Evolutionary conservation across 1,139 yeast species (phyloP).

Genomic region (Debaryomyces sp.): DNA sequence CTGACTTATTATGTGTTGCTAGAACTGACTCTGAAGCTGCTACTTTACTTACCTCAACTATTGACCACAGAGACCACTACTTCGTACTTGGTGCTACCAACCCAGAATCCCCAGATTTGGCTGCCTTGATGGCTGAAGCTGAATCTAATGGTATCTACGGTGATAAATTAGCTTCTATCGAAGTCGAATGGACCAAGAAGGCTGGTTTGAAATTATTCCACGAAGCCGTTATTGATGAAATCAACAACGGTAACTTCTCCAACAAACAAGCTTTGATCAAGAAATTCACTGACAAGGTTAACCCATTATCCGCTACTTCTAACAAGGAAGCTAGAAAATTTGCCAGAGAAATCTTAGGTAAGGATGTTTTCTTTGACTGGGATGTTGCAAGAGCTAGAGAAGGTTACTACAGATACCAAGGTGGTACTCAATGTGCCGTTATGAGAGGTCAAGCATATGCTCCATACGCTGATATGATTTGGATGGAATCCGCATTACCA

Average conservation of each 20-base stretch:
- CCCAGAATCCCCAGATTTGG: conserved; percentile 74
- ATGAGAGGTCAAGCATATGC: conserved; percentile 97
- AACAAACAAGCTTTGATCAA: conserved; percentile 69
- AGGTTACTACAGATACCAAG: conserved; percentile 95
- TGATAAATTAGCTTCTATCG: conserved; percentile 68
- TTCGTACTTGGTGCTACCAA: conserved; percentile 90
- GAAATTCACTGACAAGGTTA: conserved; percentile 67
- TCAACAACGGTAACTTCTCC: conserved; percentile 59
- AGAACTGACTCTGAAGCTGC: conserved; percentile 99
- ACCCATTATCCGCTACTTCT: conserved; percentile 75
- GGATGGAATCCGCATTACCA: conserved; percentile 99
- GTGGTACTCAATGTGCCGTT: conserved; percentile 97
- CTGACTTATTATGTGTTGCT: conserved; percentile 85
- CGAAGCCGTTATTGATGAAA: conserved; percentile 88
- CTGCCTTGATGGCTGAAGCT: conserved; percentile 80
- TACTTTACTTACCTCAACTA: conserved; percentile 87
- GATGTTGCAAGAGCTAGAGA: conserved; percentile 95
- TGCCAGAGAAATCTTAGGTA: conserved; percentile 77
- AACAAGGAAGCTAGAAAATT: conserved; percentile 79
- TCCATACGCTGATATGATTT: conserved; percentile 92
- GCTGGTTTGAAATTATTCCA: conserved; percentile 90
- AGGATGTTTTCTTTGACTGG: conserved; percentile 92
- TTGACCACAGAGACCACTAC: conserved; percentile 93
- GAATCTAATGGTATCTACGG: conserved; percentile 76
- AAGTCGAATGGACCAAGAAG: conserved; percentile 77